Evolutionary conservation across 805 yeast species (phyloP).

Genomic region (Nakazawaea holstii): DNA sequence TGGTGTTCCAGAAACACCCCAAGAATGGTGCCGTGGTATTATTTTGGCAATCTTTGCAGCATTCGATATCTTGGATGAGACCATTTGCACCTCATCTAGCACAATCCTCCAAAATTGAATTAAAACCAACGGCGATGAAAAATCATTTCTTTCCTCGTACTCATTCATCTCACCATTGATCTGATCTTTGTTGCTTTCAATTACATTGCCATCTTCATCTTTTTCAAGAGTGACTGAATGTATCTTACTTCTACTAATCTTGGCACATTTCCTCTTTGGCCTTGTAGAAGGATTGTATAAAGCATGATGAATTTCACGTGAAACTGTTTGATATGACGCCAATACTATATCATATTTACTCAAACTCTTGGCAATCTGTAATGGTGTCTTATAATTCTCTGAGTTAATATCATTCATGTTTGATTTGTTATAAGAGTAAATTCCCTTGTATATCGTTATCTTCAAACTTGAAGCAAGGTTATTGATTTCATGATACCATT

Average conservation of each 20-base stretch:
- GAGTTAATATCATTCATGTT: slow-evolving; percentile 2
- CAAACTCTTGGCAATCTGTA: slow-evolving; percentile 45
- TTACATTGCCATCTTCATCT: slow-evolving; percentile 12
- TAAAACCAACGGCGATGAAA: slow-evolving; percentile 77
- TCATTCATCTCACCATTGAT: slow-evolving; percentile 19
- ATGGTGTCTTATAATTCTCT: slow-evolving; percentile 28
- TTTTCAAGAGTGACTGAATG: slow-evolving; percentile 9
- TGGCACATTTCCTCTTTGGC: slow-evolving; percentile 35
- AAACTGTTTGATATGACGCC: slow-evolving; percentile 67
- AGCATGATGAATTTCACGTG: slow-evolving; percentile 77
- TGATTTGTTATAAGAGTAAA: slow-evolving; percentile 22
- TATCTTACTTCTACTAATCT: slow-evolving; percentile 16
- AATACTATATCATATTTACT: slow-evolving; percentile 70
- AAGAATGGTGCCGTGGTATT: slow-evolving; percentile 81
- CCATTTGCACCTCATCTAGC: slow-evolving; percentile 94
- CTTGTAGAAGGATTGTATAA: slow-evolving; percentile 55
- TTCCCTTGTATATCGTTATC: slow-evolving; percentile 62
- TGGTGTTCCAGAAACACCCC: slow-evolving; percentile 98
- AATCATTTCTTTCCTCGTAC: slow-evolving; percentile 36
- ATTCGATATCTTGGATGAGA: slow-evolving; percentile 63
- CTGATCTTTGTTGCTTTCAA: slow-evolving; percentile 11
- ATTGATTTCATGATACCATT: slow-evolving; percentile 78
- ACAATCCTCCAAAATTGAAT: slow-evolving; percentile 87
- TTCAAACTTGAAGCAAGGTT: slow-evolving; percentile 54
- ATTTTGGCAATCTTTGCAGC: slow-evolving; percentile 77